Base-by-base conservation (phyloP, 768 basidiomycete genomes). In the Cystofilobasidium bisporidii region DNA sequence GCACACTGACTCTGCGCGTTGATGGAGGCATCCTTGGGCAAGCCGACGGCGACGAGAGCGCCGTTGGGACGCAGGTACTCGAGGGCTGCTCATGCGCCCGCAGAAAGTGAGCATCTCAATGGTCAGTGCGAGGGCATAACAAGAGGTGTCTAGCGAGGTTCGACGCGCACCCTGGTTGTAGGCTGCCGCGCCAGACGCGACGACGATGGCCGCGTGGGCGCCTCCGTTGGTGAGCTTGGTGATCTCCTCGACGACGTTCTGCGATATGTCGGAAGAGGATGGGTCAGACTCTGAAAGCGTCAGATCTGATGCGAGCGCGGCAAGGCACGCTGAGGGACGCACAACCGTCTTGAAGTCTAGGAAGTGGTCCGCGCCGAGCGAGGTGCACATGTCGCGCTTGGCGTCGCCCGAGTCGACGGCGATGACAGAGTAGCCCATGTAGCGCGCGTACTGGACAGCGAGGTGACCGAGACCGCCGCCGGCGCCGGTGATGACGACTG, bases 381-480 rank as follows among this genome's bases (percentile, higher is more conserved):
- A 75, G 67, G 78, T 69, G 74, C 81, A 82, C 3, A 89, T 79
- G 57, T 83, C 78, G 72, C 81, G 80, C 80, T 91, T 91, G 68
- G 87, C 85, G 10, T 78, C 83, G 20, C 89, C 88, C 2, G 84
- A 85, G 73, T 92, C 90, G 72, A 91, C 81, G 3, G 88, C 90
- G 66, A 91, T 83, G 12, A 91, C 88, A 26, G n/a, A 20, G 43
- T 43, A 43, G 43, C 43, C 43, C 43, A 26, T 43, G 61, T 36
- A 36, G 36, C 36, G 36, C 6, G 28, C 28, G 40, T 14, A 41
- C 33, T 17, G 89, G 36, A 90, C 76, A 30, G 88, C 87, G 36
- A 93, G 81, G 78, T 90, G 87, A 11, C 89, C 90, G 38, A 91
- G 84, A 18, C 89, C 88, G 65, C 76, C 76, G 63, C 75, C 76